Percentiles rank a stretch among this genome's conserved stretches.
phyloP scores from a whole-genome alignment of 2,329 filamentous ascomycete genomes.

The Pseudopyrenochaeta lycopersici region DNA sequence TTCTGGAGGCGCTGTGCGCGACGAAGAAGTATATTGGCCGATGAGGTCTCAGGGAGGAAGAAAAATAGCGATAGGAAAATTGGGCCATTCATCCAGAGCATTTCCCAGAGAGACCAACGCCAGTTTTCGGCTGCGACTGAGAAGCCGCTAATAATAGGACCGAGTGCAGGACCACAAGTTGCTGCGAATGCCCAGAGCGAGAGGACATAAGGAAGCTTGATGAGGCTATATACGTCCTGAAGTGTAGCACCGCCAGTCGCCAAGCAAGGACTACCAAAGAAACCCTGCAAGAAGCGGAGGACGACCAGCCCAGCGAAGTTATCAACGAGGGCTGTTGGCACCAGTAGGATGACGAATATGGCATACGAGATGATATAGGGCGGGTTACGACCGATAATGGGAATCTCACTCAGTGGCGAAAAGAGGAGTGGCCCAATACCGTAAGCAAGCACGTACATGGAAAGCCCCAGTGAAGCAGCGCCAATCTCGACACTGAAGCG shows the following conservation, averaged over 20 bases:
- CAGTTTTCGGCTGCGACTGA: slow-evolving; percentile 75
- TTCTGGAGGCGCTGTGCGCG: slow-evolving; percentile 77
- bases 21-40: slow-evolving; percentile 76
- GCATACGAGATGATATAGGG: slow-evolving; percentile 74
- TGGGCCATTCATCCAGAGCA: slow-evolving; percentile 76
- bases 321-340: slow-evolving; percentile 69
- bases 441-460: slow-evolving; percentile 69
- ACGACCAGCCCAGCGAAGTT: slow-evolving; percentile 72
- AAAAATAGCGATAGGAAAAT: slow-evolving; percentile 82
- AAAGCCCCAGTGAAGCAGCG: slow-evolving; percentile 65
- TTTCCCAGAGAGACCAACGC: slow-evolving; percentile 89
- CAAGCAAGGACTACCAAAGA: slow-evolving; percentile 50
- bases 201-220: slow-evolving; percentile 56
- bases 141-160: slow-evolving; percentile 75
- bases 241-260: slow-evolving; percentile 51
- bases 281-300: slow-evolving; percentile 52
- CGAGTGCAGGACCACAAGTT: slow-evolving; percentile 70
- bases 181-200: slow-evolving; percentile 57
- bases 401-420: slow-evolving; percentile 73
- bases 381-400: slow-evolving; percentile 71
- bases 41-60: slow-evolving; percentile 88
- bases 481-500: slow-evolving; percentile 63
- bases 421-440: slow-evolving; percentile 72
- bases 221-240: slow-evolving; percentile 51
- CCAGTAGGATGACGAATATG: slow-evolving; percentile 72